Base-by-base conservation (phyloP, 2,329 filamentous ascomycete genomes). In the Pseudogymnoascus sp. region DNA sequence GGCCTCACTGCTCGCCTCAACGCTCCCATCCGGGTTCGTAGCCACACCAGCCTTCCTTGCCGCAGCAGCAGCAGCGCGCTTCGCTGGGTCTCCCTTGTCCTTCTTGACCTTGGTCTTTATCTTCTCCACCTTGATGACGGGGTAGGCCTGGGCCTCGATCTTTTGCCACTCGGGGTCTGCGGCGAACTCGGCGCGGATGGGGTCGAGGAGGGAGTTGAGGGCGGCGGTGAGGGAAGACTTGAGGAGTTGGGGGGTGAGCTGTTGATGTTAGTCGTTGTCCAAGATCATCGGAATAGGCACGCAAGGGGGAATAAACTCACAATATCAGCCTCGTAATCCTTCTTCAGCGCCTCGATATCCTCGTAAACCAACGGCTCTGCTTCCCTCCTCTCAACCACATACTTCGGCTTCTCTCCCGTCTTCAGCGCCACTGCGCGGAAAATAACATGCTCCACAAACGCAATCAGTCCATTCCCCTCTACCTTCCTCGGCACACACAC, bases 371-470 rank as follows among this genome's bases (percentile, higher is more conserved):
- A 77, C 1, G 90, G 85, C 71, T 94, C 90, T 33, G 77, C 82
- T 63, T 89, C 89, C 67, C 85, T 78, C 69, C 87, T 80, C 65
- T 86, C 79, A 6, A 96, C 88, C 4, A 79, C 76, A 73, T 97
- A 95, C 60, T 83, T 81, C 29, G 78, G 76, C 64, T 79, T 78
- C 64, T 82, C 77, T 7, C 69, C 79, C 37, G 70, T 67, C 64
- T 78, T 82, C 55, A 96, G 78, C n/a, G 82, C 81, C 8, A 86
- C 80, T 2, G 87, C 89, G 0, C 92, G 91, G 8, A 99, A 82
- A 33, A 97, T 80, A 31, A 97, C 90, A 71, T 85, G 90, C 74
- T 97, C 90, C 18, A 94, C 87, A 65, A 97, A 92, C 2, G 88
- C 85, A 60, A 97, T 78, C 10, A 97, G 79, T 18, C 93, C 94